phyloP scores from a whole-genome alignment of 768 basidiomycete species.

The Tulasnella sp. region DNA sequence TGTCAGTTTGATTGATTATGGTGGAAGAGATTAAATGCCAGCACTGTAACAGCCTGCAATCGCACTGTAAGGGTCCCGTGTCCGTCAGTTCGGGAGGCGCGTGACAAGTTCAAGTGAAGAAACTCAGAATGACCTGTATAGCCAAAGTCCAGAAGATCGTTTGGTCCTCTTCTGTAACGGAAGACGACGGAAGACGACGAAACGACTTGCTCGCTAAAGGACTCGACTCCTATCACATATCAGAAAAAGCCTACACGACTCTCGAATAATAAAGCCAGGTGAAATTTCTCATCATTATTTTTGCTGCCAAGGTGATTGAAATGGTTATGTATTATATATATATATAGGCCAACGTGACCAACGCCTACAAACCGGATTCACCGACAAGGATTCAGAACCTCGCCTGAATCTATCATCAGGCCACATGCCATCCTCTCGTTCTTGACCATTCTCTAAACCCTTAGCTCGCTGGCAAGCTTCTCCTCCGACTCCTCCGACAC shows the following conservation, averaged over 20 bases:
- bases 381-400: conserved; percentile 84
- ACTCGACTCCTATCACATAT: too few species aligned
- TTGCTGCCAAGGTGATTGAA: too few species aligned
- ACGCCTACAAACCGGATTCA: conserved; percentile 56
- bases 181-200: too few species aligned
- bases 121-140: conserved; percentile 53
- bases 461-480: conserved; percentile 43
- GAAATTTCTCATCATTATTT: too few species aligned
- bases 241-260: too few species aligned
- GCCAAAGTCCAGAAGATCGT: conserved; percentile 60
- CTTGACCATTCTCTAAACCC: conserved; percentile 78
- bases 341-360: neutral
- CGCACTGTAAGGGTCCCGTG: neutral
- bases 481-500: conserved; percentile 43
- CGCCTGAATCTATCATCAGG: conserved; percentile 82
- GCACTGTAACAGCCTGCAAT: neutral
- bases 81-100: neutral
- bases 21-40: neutral
- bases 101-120: neutral
- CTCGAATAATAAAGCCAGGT: too few species aligned
- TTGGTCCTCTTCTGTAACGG: too few species aligned
- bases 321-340: too few species aligned
- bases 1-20: too few species aligned
- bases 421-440: conserved; percentile 83
- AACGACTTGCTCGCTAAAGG: too few species aligned